Base-by-base conservation (phyloP, 805 yeast genomes). In the Naumovozyma baii region DNA sequence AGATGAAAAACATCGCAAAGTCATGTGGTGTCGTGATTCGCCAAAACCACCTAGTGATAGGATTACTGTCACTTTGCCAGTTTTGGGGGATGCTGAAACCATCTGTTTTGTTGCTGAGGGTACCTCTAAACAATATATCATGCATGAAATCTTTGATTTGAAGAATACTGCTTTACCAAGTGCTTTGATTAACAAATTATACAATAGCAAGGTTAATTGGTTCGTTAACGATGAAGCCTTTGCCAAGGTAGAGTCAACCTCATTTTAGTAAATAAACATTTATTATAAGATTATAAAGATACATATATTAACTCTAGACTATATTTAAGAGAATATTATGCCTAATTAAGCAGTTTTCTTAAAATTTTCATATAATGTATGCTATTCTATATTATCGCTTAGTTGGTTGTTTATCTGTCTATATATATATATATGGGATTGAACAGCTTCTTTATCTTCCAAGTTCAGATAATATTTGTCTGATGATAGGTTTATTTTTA, bases 21-120 rank as follows among this genome's bases (percentile, higher is more conserved):
- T 87, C 41, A 76, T 88, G 8, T 63, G 75, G 52, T 74, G 88
- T 46, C 69, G 71, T 37, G 90, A 87, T 59, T 83, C 94, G 9
- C 96, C 96, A 60, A 88, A 88, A 63, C 95, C 94, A 25, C 96
- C 96, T 31, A 80, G 88, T 59, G 78, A 88, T 69, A 78, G 96
- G 69, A 83, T 87, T 63, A 84, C 95, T 2, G 68, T 87, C 59
- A 87, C 96, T 5, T 76, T 84, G 62, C 88, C 90, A 5, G 80
- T 80, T 3, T 69, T 87, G 50, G 69, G 67, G 39, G 47, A 55
- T 8, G 52, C 69, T n/a, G 47, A 49, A 15, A 44, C 52, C 36
- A 75, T 87, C 50, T 80, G 84, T 2, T 87, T 87, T 62, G 88
- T 86, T 35, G 95, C 95, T 13, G 88, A 84, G 59, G 96, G 96